A percentile compares a stretch with the other conserved stretches of the same genome.
Evolutionary conservation across 2,329 filamentous ascomycete genomes (phyloP).

Genomic region (Hypoxylon sp.): DNA sequence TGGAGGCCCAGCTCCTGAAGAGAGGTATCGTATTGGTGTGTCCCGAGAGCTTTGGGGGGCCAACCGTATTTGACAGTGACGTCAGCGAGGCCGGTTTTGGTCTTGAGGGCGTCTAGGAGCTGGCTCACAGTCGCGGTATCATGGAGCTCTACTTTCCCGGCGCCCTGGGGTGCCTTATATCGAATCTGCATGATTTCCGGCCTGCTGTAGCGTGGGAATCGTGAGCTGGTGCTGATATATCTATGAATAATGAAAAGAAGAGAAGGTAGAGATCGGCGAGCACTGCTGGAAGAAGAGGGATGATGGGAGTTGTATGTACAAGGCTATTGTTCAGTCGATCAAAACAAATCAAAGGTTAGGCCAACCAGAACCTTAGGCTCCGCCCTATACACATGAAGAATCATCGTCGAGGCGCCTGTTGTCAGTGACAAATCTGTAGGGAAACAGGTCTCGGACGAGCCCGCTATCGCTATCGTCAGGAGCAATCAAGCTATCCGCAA

Average conservation of each 20-base stretch:
- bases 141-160: constrained; percentile 75
- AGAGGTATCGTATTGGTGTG: constrained; percentile 63
- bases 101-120: constrained; percentile 69
- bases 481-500: background rate
- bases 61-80: constrained; percentile 89
- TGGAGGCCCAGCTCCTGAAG: constrained; percentile 62
- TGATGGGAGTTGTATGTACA: background rate
- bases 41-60: constrained; percentile 77
- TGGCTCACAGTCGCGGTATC: constrained; percentile 74
- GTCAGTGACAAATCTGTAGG: background rate
- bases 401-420: background rate
- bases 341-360: background rate
- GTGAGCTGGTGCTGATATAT: background rate
- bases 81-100: constrained; percentile 71
- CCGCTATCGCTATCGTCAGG: background rate
- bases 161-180: constrained; percentile 79
- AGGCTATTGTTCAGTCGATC: background rate
- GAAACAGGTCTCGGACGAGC: background rate
- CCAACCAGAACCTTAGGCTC: constrained; percentile 5
- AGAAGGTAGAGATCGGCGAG: background rate
- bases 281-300: background rate
- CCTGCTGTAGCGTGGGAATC: background rate
- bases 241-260: background rate
- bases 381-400: constrained; percentile 19
- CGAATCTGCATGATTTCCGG: constrained; percentile 73